Evolutionary conservation across 2,329 filamentous ascomycete species (phyloP).

Genomic region (Colletotrichum tropicale): DNA sequence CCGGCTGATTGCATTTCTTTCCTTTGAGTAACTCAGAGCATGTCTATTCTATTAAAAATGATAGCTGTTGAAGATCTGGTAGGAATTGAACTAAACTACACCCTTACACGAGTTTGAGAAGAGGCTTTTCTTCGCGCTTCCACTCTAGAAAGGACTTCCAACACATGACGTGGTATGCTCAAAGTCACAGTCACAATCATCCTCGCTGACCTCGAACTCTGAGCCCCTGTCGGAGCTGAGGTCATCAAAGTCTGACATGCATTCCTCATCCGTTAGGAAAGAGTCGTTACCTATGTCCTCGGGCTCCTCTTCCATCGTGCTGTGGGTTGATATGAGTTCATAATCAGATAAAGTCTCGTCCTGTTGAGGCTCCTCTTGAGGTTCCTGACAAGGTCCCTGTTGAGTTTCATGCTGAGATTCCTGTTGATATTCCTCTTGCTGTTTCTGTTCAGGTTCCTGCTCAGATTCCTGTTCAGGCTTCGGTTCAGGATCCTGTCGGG

Average conservation of each 20-base stretch:
- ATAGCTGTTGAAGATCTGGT: neutral
- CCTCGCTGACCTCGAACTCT: neutral
- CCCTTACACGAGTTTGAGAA: neutral
- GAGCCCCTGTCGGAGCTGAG: neutral
- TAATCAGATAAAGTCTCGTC: neutral
- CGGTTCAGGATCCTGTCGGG: rapidly evolving
- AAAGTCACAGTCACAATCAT: neutral
- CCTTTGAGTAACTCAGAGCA: too few species aligned
- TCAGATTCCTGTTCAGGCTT: neutral
- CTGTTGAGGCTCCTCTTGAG: neutral
- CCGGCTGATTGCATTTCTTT: neutral
- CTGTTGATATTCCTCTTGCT: neutral
- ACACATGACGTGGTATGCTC: too few species aligned
- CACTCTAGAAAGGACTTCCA: rapidly evolving
- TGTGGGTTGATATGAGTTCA: neutral
- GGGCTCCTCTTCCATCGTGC: rapidly evolving
- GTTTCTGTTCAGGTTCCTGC: neutral
- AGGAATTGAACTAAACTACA: neutral
- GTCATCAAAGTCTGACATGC: rapidly evolving
- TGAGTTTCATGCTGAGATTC: neutral
- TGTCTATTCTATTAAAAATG: too few species aligned
- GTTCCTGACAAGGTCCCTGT: neutral
- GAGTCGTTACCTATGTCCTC: neutral
- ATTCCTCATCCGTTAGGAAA: neutral
- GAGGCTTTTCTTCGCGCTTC: neutral